These are phyloP conservation scores for Neurospora intermedia DNA, from an alignment of 495 filamentous ascomycete genomes.

Conservation along the genomic window DNA sequence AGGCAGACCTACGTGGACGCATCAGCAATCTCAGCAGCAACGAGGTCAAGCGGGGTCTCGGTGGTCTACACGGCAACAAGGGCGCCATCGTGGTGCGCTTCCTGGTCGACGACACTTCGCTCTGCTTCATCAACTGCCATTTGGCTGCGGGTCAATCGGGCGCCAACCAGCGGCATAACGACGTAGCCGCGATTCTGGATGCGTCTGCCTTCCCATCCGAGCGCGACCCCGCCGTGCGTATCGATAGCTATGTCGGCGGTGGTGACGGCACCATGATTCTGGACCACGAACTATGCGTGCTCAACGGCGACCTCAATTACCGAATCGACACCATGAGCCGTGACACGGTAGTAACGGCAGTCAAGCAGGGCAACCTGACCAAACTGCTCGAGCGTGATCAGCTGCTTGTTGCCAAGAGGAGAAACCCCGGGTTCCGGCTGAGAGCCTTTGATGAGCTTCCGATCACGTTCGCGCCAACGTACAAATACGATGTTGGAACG, in stretches of 20 bases:
- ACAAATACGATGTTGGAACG: conserved; percentile 95
- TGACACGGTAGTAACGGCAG: conserved; percentile 75
- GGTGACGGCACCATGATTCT: conserved; percentile 94
- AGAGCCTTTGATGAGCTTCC: conserved; percentile 76
- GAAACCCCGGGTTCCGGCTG: conserved; percentile 80
- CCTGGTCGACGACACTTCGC: conserved; percentile 76
- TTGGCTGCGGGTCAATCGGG: conserved; percentile 87
- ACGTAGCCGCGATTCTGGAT: conserved; percentile 85
- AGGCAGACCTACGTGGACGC: conserved; percentile 57
- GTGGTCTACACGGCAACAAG: conserved; percentile 90
- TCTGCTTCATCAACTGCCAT: conserved; percentile 98
- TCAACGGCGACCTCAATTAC: conserved; percentile 97
- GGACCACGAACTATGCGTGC: conserved; percentile 90
- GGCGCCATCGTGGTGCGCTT: conserved; percentile 89
- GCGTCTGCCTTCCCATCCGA: conserved; percentile 59
- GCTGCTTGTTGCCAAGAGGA: conserved; percentile 70
- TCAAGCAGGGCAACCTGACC: conserved; percentile 66
- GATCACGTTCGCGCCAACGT: conserved; percentile 89
- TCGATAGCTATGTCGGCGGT: conserved; percentile 74
- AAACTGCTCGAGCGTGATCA: conserved; percentile 95
- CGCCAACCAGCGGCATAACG: conserved; percentile 83
- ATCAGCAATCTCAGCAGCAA: conserved; percentile 67
- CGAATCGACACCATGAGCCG: conserved; percentile 95
- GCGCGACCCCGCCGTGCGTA: conserved; percentile 43
- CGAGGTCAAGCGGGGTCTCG: conserved; percentile 91